phyloP scores from a whole-genome alignment of 139 green algal species.

The Raphidocelis subcapitata region DNA sequence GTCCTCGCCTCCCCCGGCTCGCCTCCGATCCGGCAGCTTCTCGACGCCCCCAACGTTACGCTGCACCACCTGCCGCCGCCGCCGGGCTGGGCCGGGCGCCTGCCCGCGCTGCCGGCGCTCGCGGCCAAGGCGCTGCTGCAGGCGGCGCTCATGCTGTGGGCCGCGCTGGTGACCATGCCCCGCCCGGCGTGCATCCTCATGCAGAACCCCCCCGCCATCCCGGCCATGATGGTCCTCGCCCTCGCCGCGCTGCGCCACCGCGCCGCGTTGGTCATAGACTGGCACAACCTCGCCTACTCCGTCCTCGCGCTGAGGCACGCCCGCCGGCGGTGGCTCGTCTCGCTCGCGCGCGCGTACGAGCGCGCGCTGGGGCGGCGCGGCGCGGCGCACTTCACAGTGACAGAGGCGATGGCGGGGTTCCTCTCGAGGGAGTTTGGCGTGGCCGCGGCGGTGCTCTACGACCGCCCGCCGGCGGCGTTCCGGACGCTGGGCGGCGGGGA shows the following conservation, averaged over 20 bases:
- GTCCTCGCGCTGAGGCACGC: constrained; percentile 77
- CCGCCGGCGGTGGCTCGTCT: constrained; percentile 40
- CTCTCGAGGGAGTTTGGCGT: constrained; percentile 65
- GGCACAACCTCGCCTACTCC: constrained; percentile 95
- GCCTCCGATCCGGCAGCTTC: constrained; percentile 46
- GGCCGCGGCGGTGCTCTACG: constrained; percentile 83
- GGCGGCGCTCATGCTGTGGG: constrained; percentile 56
- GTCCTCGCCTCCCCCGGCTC: constrained; percentile 66
- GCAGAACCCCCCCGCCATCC: constrained; percentile 91
- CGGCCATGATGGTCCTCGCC: constrained; percentile 76
- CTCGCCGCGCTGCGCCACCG: constrained; percentile 60
- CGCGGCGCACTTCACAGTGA: constrained; percentile 84
- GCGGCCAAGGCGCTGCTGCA: constrained; percentile 70
- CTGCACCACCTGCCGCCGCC: constrained; percentile 6
- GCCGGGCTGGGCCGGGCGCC: not conserved
- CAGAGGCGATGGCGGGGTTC: constrained; percentile 76
- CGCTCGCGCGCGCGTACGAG: constrained; percentile 63
- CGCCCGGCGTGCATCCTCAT: constrained; percentile 60
- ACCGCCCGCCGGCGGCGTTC: constrained; percentile 82
- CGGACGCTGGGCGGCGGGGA: constrained; percentile 24
- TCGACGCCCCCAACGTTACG: not conserved
- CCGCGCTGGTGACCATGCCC: constrained; percentile 57
- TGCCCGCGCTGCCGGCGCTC: constrained; percentile 59
- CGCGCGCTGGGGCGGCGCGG: constrained; percentile 46
- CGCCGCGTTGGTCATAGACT: constrained; percentile 85